phyloP scores from a whole-genome alignment of 2,329 filamentous ascomycete species.

The Cladophialophora psammophila region DNA sequence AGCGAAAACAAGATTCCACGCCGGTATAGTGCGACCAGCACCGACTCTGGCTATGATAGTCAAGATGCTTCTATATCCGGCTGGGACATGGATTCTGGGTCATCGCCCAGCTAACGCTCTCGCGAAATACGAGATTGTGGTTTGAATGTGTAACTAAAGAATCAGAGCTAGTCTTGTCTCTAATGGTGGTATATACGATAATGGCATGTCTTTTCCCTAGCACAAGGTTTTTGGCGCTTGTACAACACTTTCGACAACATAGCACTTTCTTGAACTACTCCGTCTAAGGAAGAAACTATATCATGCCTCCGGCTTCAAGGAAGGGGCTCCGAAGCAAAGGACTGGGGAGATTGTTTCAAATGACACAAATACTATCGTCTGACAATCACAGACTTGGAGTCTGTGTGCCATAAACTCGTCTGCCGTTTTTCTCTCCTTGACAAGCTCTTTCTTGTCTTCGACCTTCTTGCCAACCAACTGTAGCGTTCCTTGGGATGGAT shows the following conservation, averaged over 20 bases:
- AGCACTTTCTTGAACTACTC: not conserved
- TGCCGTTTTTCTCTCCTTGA: not conserved
- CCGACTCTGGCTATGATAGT: conserved; percentile 52
- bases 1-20: conserved; percentile 29
- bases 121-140: not conserved
- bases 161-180: not conserved
- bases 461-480: not conserved
- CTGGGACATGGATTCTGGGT: conserved; percentile 24
- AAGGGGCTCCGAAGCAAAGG: not conserved
- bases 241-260: not conserved
- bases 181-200: not conserved
- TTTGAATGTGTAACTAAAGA: not conserved
- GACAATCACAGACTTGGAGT: not conserved
- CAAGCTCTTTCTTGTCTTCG: not conserved
- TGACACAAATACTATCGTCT: too few species aligned
- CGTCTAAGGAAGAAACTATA: not conserved
- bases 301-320: not conserved
- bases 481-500: not conserved
- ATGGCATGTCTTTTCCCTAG: not conserved
- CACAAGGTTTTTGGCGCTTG: not conserved
- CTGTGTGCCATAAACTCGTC: not conserved
- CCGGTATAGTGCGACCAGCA: conserved; percentile 47
- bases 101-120: not conserved
- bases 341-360: too few species aligned
- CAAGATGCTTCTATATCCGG: conserved; percentile 33